phyloP scores from a whole-genome alignment of 805 yeast genomes.

The Candida alai region DNA sequence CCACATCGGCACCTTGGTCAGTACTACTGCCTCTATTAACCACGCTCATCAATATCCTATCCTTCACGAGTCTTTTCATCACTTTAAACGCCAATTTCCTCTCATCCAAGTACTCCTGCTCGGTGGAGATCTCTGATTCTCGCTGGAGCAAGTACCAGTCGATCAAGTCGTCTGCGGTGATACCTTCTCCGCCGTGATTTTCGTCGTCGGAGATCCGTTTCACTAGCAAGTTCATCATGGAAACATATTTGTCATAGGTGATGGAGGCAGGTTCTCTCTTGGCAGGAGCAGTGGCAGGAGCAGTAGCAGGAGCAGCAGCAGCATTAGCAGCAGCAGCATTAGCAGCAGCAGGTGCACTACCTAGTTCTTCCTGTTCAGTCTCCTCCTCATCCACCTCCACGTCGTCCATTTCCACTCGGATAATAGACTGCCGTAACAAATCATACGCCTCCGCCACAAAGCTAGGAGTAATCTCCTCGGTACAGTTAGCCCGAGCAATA shows the following conservation, averaged over 20 bases:
- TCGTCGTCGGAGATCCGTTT: conserved; percentile 57
- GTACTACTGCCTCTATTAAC: conserved; percentile 25
- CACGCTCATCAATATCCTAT: conserved; percentile 68
- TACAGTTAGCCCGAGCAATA: conserved; percentile 94
- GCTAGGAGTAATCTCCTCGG: conserved; percentile 75
- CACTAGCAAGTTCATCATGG: conserved; percentile 78
- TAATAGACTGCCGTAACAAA: conserved; percentile 82
- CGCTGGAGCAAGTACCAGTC: conserved; percentile 76
- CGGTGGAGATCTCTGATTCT: conserved; percentile 68
- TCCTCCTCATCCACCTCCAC: conserved; percentile 76
- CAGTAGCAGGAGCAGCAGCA: conserved; percentile 5
- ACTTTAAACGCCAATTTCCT: conserved; percentile 73
- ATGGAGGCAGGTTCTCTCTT: conserved; percentile 42
- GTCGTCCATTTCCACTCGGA: conserved; percentile 92
- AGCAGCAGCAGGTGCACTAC: conserved; percentile 9
- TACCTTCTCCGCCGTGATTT: conserved; percentile 51
- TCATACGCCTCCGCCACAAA: conserved; percentile 94
- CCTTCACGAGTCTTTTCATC: conserved; percentile 76
- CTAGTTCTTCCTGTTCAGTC: conserved; percentile 19
- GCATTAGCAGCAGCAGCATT: conserved; percentile 13
- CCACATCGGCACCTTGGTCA: conserved; percentile 19
- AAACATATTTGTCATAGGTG: conserved; percentile 81
- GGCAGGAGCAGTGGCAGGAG: conserved; percentile 6
- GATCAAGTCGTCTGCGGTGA: conserved; percentile 65
- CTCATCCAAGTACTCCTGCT: conserved; percentile 67